Evolutionary conservation across 768 basidiomycete genomes (phyloP), one percentile per base, ranked within the genome.

Genomic region (Epithele typhae): DNA sequence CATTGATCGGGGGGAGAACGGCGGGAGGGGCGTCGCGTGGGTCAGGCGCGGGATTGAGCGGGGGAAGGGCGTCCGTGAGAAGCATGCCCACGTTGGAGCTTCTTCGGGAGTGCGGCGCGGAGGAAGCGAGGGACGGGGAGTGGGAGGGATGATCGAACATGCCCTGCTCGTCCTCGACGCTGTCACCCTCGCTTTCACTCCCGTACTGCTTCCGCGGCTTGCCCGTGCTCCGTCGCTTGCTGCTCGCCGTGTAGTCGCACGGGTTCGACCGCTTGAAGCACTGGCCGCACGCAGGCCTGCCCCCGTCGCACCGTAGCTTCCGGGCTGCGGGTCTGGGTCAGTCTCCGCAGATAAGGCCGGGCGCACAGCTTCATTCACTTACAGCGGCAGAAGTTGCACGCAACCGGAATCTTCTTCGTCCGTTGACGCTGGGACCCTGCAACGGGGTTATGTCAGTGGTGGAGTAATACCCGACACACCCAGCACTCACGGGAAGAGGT

Each of bases 321-420:
- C 89, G 81, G 40, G 88, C 89, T 91, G 64, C 43, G 54, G 43
- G 49, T 34, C n/a, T n/a, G n/a, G n/a, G n/a, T 23, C 38, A 14
- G 36, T n/a, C 12, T 27, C 21, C 6, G 39, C 8, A 17, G 15
- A 34, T 25, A 24, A 43, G 47, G 41, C 43, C 38, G 44, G 47
- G 43, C n/a, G n/a, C n/a, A n/a, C n/a, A n/a, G n/a, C n/a, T n/a
- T n/a, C n/a, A n/a, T 45, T 34, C 37, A 76, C 87, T 68, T 64
- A 90, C 89, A 90, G 52, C 89, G 84, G 70, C 89, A 92, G 64
- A 92, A 92, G 65, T 92, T 90, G 71, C 89, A 92, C 32, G 89
- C 89, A 37, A 91, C 87, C 18, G 84, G 88, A 44, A 91, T 91
- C 67, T 92, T 90, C 73, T 89, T 90, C 44, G 82, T 78, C 47